Conservation (phyloP, 495 filamentous ascomycete genomes). For the Aspergillus hancockii region DNA sequence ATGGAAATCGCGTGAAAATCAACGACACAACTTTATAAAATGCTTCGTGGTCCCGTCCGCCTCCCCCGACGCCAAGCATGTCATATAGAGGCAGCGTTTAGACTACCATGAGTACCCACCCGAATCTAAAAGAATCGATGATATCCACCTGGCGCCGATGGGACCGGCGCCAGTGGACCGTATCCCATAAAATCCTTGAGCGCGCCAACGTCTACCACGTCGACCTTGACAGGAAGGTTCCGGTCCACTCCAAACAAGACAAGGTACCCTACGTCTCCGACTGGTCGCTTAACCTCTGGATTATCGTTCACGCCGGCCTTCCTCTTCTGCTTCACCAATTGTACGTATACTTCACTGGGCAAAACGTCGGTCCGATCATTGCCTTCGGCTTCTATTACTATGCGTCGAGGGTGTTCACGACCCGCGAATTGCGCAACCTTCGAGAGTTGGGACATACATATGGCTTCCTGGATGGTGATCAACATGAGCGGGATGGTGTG, state of each 20-base stretch:
- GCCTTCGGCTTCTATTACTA: conserved; percentile 35
- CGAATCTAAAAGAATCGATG: conserved; percentile 36
- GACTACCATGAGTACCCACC: too few relatives aligned
- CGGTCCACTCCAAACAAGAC: conserved; percentile 34
- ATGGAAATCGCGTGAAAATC: too few relatives aligned
- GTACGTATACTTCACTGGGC: conserved; percentile 28
- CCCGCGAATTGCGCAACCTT: conserved; percentile 25
- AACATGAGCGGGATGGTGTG: conserved; percentile 16
- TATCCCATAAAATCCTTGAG: conserved; percentile 31
- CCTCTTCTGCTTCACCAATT: conserved; percentile 34
- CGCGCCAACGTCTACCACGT: conserved; percentile 30
- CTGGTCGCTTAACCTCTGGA: conserved; percentile 35
- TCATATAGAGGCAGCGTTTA: too few relatives aligned
- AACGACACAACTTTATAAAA: too few relatives aligned
- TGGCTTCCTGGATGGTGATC: conserved; percentile 21
- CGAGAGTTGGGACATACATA: conserved; percentile 14
- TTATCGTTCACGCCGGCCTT: conserved; percentile 31
- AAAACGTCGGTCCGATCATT: conserved; percentile 26
- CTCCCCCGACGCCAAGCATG: too few relatives aligned
- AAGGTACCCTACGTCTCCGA: conserved; percentile 33
- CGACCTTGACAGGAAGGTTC: conserved; percentile 29
- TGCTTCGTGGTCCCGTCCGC: too few relatives aligned
- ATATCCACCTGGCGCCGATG: conserved; percentile 36
- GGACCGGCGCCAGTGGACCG: conserved; percentile 29
- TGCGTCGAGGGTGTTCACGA: conserved; percentile 24